phyloP scores from a whole-genome alignment of 73 alveolate species.

The Tetrahymena malaccensis region DNA sequence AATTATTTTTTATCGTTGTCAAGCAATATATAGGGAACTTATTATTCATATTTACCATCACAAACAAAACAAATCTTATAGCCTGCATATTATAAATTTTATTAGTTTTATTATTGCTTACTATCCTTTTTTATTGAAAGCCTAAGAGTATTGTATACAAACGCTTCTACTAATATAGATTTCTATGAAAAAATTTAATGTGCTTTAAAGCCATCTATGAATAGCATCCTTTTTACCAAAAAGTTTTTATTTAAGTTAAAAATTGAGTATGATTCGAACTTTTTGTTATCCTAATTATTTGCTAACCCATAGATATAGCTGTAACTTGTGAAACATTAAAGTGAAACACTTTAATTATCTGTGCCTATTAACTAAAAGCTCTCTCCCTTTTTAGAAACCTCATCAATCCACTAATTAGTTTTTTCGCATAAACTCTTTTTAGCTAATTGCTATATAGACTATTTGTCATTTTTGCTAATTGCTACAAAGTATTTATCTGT shows the following conservation, averaged over 20 bases:
- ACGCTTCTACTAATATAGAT: not conserved
- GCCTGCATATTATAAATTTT: not conserved
- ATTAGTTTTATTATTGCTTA: not conserved
- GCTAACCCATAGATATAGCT: not conserved
- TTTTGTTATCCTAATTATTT: not conserved
- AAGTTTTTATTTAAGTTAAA: not conserved
- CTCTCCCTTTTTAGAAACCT: not conserved
- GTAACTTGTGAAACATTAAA: not conserved
- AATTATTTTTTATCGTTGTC: not conserved
- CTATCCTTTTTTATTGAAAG: not conserved
- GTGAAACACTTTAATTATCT: not conserved
- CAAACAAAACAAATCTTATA: not conserved
- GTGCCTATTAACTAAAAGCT: not conserved
- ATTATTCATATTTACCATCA: not conserved
- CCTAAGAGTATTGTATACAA: not conserved
- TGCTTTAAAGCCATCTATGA: not conserved
- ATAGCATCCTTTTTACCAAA: not conserved
- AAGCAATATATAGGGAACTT: not conserved
- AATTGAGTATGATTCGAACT: not conserved
- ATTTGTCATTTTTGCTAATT: not conserved
- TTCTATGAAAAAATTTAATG: not conserved
- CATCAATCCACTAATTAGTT: not conserved
- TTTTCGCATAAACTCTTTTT: not conserved
- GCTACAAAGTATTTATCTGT: not conserved
- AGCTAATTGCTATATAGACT: not conserved